These are phyloP conservation scores for Talaromyces pinophilus DNA, from an alignment of 2,329 filamentous ascomycete species.

Conservation along the genomic window DNA sequence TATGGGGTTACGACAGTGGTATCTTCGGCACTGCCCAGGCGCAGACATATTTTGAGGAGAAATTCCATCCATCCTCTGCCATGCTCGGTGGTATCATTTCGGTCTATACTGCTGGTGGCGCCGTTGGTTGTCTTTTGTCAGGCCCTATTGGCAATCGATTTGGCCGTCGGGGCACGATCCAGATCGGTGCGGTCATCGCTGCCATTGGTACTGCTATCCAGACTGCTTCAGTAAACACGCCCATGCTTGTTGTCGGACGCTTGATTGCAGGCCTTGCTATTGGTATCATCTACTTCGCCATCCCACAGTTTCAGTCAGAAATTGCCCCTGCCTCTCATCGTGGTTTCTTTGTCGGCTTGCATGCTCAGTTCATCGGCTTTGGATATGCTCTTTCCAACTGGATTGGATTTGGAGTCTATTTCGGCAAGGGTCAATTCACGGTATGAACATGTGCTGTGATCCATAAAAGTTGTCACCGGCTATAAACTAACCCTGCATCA, in stretches of 20 bases:
- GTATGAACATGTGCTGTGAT: not conserved
- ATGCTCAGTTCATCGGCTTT: constrained; percentile 10
- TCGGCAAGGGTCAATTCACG: not conserved
- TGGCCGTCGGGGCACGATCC: constrained; percentile 47
- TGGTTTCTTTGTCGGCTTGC: constrained; percentile 21
- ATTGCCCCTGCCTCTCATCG: constrained; percentile 40
- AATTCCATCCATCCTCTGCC: constrained; percentile 1
- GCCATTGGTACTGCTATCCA: constrained; percentile 48
- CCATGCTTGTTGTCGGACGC: constrained; percentile 36
- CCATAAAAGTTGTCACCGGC: not conserved
- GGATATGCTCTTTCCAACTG: constrained; percentile 6
- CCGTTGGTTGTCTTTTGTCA: not conserved
- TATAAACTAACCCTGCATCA: not conserved
- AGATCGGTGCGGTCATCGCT: constrained; percentile 39
- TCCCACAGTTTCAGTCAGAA: constrained; percentile 40
- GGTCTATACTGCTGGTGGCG: not conserved
- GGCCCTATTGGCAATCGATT: constrained; percentile 25
- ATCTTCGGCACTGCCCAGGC: not conserved
- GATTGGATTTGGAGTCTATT: not conserved
- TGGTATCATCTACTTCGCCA: constrained; percentile 40
- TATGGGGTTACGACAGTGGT: constrained; percentile 1
- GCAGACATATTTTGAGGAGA: not conserved
- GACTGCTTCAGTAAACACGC: constrained; percentile 31
- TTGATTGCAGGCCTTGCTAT: constrained; percentile 44
- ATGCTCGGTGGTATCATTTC: not conserved